Conservation (phyloP, 208 protist genomes). For the Vickermania ingenoplastis region DNA sequence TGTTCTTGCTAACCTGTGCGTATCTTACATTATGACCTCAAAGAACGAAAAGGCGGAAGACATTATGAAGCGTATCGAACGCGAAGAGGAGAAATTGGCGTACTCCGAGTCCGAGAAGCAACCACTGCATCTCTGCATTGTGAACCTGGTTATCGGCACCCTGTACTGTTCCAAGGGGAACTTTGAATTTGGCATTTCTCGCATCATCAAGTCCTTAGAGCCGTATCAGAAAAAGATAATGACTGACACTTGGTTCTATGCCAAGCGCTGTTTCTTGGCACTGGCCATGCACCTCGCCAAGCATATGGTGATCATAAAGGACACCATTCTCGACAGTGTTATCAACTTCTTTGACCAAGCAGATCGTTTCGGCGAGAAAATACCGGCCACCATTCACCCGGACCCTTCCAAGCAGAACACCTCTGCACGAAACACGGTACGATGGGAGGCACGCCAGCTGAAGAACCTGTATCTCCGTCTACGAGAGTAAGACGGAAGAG, state of each 20-base stretch:
- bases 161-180: conserved; percentile 98
- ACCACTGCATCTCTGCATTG: conserved; percentile 94
- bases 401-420: conserved; percentile 83
- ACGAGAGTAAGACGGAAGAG: conserved; percentile 53
- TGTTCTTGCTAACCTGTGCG: conserved; percentile 96
- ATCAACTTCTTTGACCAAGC: conserved; percentile 92
- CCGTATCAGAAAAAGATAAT: conserved; percentile 95
- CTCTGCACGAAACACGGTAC: conserved; percentile 80
- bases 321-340: conserved; percentile 90
- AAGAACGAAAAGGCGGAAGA: conserved; percentile 96
- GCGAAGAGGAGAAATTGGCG: conserved; percentile 89
- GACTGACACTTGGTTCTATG: conserved; percentile 97
- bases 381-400: conserved; percentile 81
- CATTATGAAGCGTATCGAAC: conserved; percentile 94
- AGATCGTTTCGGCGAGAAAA: conserved; percentile 86
- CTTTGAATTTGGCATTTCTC: conserved; percentile 96
- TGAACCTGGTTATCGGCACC: conserved; percentile 98
- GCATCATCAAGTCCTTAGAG: conserved; percentile 96
- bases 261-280: conserved; percentile 94
- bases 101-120: conserved; percentile 86
- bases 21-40: conserved; percentile 95
- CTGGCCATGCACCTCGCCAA: conserved; percentile 95
- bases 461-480: conserved; percentile 88
- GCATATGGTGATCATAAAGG: conserved; percentile 95
- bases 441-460: conserved; percentile 89